Base-by-base conservation (phyloP, 1,284 basidiomycete genomes). In the Apiotrichum brassicae region DNA sequence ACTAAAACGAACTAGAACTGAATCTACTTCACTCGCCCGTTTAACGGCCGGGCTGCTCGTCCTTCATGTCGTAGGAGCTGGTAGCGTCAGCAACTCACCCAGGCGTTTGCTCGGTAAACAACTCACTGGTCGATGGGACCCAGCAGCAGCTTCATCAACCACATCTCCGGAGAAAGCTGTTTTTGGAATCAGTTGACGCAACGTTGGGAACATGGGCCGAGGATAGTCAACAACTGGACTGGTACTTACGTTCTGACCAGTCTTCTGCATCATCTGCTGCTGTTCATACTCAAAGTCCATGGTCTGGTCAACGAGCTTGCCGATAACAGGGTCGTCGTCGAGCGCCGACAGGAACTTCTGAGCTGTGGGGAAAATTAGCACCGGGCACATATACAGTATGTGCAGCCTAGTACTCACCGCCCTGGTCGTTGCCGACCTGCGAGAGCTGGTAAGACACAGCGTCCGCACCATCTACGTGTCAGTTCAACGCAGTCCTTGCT, bases 381-480 rank as follows among this genome's bases (percentile, higher is more conserved):
- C n/a, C n/a, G n/a, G n/a, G n/a, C n/a, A n/a, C n/a, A n/a, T n/a
- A n/a, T n/a, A n/a, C n/a, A n/a, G n/a, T n/a, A n/a, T n/a, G n/a
- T n/a, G n/a, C n/a, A n/a, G n/a, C n/a, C 6, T 56, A 58, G 20
- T 8, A 67, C 66, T 43, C 66, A 68, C 23, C 63, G 35, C 9
- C 68, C 34, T 23, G 37, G 48, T 54, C 52, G 40, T 53, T 42
- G 45, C 54, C 54, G 36, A 56, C 54, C 48, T 56, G 54, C 24
- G 54, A 46, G 35, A 56, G 45, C 51, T 56, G 54, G 54, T 48
- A 51, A 36, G 51, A 48, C 3, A 56, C 48, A 5, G 54, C 51
- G 35, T 50, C 51, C 23, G 48, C 39, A 14, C 50, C 50, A 41
- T 40, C 44, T 46, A 23, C 1, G 12, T 6, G n/a, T 18, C 6